Percentiles rank a stretch among this genome's conserved stretches.
Conservation (phyloP, 1,139 yeast genomes). For the Magnusiomyces fungicola region DNA sequence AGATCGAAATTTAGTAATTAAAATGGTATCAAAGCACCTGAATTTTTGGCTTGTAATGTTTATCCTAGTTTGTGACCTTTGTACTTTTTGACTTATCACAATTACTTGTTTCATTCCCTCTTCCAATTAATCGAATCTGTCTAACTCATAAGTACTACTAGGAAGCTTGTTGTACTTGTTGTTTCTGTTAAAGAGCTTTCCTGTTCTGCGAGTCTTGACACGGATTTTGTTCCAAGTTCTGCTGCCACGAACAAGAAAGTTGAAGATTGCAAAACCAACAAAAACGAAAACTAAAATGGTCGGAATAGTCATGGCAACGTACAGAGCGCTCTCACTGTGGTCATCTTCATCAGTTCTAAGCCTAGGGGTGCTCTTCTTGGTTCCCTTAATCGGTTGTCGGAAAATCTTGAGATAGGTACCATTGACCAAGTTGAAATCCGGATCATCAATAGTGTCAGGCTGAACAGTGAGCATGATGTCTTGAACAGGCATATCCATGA, state of each 20-base stretch:
- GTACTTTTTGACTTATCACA: neutral
- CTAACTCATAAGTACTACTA: constrained; percentile 14
- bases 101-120: neutral
- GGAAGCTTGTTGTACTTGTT: constrained; percentile 14
- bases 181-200: constrained; percentile 3
- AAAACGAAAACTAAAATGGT: constrained; percentile 54
- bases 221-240: constrained; percentile 15
- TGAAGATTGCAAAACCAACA: constrained; percentile 12
- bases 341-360: constrained; percentile 26
- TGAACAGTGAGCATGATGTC: constrained; percentile 57
- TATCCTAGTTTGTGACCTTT: neutral
- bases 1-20: too few relatives aligned
- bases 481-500: constrained; percentile 39
- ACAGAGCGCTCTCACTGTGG: constrained; percentile 49
- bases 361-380: constrained; percentile 46
- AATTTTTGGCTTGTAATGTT: too few relatives aligned
- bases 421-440: constrained; percentile 44
- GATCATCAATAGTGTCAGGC: constrained; percentile 59
- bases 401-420: constrained; percentile 52
- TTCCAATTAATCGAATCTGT: neutral
- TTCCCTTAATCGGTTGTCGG: constrained; percentile 46
- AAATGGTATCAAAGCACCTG: too few relatives aligned
- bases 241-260: constrained; percentile 13
- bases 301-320: constrained; percentile 59
- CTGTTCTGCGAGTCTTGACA: constrained; percentile 7